Base-by-base conservation (phyloP, 306 rosid species). In the Spatholobus suberectus region DNA sequence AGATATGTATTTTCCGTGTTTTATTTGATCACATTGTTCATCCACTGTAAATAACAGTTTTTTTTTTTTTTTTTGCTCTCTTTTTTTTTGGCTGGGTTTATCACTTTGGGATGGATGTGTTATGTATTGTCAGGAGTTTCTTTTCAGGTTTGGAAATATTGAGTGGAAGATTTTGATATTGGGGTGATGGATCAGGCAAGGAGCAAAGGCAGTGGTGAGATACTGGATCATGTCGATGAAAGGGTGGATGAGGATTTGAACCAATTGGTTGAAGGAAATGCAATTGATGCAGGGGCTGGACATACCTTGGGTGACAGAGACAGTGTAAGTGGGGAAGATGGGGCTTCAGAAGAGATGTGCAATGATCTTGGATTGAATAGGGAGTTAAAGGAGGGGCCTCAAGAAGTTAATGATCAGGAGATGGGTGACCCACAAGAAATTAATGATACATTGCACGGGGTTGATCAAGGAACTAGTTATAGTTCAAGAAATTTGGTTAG, bases 391-490 rank as follows among this genome's bases (percentile, higher is more conserved):
- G 79, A 84, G 59, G 83, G 62, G 18, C n/a, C 27, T 52, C 70
- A 63, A 69, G 79, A 40, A 34, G 38, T 54, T 76, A 72, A 69
- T 43, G 74, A 21, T 73, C 81, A 15, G 9, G 76, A 57, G 2
- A 27, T 47, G 57, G 38, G n/a, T 80, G 79, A 73, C 6, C 41
- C 63, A 1, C 72, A 24, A 40, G 37, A 71, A 55, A 82, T 18
- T 51, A 15, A 38, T 72, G 89, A 86, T 61, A 70, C 75, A 68
- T 81, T 76, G 27, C 37, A 38, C 46, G 69, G 20, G 78, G 51
- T 73, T 84, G 90, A 83, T 81, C 89, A 77, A 74, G 88, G 84
- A 44, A 73, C 84, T 6, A 80, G 85, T 65, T 84, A 81, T 75
- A 66, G 66, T 85, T 86, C 85, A 0, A 85, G 77, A 52, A 47